Evolutionary conservation across 345 rosid genomes (phyloP), one percentile per base, ranked within the genome.

Genomic region (Citrus hindsii): DNA sequence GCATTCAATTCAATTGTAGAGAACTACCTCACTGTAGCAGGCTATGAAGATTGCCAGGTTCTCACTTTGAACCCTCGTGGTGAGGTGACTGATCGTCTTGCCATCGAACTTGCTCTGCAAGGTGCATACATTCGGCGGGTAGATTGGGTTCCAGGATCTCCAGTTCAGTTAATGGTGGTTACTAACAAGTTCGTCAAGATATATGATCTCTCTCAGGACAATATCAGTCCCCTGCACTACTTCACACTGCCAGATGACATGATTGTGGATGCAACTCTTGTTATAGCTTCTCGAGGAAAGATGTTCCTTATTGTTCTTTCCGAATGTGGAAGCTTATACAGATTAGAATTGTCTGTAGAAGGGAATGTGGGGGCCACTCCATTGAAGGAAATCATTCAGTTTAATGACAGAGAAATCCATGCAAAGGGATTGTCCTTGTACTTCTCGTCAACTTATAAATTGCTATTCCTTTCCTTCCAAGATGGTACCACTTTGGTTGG

Each of bases 111-210:
- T 86, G 97, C 97, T 79, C 75, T 94, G 73, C 97, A 96, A 87
- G 98, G 95, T 87, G 96, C 98, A 77, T 91, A 92, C 75, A 89
- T 96, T 78, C 91, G 97, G 84, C 84, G 89, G 66, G 87, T 96
- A 69, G 97, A 89, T 73, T 96, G 99, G 99, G 98, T 96, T 81
- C 92, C 95, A 70, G 97, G 94, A 83, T 96, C 98, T 79, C 98
- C 91, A 82, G 98, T 94, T 86, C 97, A 91, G 78, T 85, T 96
- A 78, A 88, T 91, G 91, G 95, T 92, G 76, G 95, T 91, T 74
- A 89, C 99, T 73, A 92, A 92, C 85, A 88, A 89, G 84, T 94
- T 96, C 81, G 95, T 92, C 81, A 96, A 96, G 85, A 92, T 96
- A 77, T 96, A 91, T 83, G 99, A 94, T 85, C 92, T 96, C 21